phyloP scores from a whole-genome alignment of 306 rosid species.

The Cucurbita ficifolia region DNA sequence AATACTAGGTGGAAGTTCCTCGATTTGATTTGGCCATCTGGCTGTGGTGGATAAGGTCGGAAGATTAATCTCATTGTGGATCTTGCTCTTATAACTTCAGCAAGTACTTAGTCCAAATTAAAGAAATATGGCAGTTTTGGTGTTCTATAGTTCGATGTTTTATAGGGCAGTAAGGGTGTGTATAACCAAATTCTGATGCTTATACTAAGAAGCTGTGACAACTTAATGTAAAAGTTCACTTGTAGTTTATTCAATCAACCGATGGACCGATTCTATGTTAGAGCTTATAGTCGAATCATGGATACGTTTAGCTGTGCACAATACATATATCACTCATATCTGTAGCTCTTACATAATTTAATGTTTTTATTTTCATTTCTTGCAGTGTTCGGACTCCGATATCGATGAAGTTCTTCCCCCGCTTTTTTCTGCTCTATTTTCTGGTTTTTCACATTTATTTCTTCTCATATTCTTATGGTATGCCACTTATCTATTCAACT shows the following conservation, averaged over 20 bases:
- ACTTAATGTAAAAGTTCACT: neutral
- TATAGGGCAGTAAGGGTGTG: neutral
- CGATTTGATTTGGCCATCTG: neutral
- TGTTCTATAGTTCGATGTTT: neutral
- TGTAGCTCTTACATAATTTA: conserved; percentile 11
- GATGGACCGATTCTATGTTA: neutral
- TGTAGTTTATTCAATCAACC: neutral
- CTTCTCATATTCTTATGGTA: conserved; percentile 92
- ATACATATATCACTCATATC: neutral
- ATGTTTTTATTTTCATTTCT: conserved; percentile 17
- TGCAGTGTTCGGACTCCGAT: conserved; percentile 98
- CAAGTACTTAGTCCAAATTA: neutral
- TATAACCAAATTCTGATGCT: neutral
- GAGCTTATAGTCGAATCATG: neutral
- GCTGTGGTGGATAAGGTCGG: neutral
- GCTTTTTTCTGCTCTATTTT: conserved; percentile 91
- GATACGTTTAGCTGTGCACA: neutral
- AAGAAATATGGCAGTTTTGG: neutral
- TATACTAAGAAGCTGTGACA: neutral
- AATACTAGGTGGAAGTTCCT: neutral
- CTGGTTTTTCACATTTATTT: conserved; percentile 94
- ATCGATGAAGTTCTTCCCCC: conserved; percentile 99
- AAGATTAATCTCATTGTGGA: neutral
- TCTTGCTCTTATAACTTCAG: neutral
- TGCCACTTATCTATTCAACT: conserved; percentile 1